Base-by-base conservation (phyloP, 176 grass and related monocot species). In the Carex scoparia region DNA sequence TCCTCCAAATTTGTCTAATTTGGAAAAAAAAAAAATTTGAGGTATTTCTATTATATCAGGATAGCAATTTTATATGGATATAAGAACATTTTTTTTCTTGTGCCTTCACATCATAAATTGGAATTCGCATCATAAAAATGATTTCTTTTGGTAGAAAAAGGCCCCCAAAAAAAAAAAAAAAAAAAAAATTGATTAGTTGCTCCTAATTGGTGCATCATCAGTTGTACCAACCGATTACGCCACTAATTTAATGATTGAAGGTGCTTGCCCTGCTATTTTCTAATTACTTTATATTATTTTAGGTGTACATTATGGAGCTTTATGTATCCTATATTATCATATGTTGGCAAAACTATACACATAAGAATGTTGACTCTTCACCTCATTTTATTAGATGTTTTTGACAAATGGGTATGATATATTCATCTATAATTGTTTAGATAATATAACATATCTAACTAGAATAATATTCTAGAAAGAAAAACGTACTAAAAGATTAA, bases 181-280 rank as follows among this genome's bases (percentile, higher is more conserved):
- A 40, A 40, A 40, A 23, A 23, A 23, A 23, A 23, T 23, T 40
- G 32, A 23, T 48, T 55, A 83, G 27, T 19, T 83, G 15, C 40
- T 81, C 79, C 60, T 27, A 15, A 62, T 63, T 63, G 81, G 81
- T 53, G n/a, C 58, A 44, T 68, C 48, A 66, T 83, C n/a, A 7
- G 81, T 69, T 83, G 81, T 46, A 69, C 81, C 81, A 83, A 83
- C 81, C 44, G 42, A 23, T 83, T 83, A 49, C 19, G 8, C 81
- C 81, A 83, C 27, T 83, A 83, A 83, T 83, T 83, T 68, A 83
- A 83, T 68, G 38, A 83, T 83, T 69, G 81, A 9, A 54, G 61
- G 81, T 83, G 79, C 19, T 32, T 32, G 12, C 42, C 19, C 38
- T 15, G 64, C 42, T 16, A 54, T 66, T 83, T 83, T 83, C 38